phyloP scores from a whole-genome alignment of 1,284 basidiomycete species.

The Erythrobasidium hasegawianum region DNA sequence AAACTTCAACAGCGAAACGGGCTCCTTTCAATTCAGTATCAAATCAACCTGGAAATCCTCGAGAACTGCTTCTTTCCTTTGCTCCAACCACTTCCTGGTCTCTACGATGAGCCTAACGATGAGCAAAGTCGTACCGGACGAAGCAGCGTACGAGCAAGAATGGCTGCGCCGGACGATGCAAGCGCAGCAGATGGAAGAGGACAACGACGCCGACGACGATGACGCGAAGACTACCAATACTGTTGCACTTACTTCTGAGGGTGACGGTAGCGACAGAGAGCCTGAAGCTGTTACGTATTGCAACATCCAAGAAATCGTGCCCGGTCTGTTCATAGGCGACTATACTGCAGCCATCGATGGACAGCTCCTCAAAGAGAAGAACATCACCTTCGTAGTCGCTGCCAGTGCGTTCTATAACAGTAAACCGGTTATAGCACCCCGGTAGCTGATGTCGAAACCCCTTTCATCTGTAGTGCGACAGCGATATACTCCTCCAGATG shows the following conservation, averaged over 20 bases:
- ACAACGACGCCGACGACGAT: slow-evolving; percentile 15
- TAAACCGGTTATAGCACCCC: background rate
- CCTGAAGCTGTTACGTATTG: slow-evolving; percentile 13
- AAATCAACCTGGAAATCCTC: no score
- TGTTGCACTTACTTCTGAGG: background rate
- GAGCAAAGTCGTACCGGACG: slow-evolving; percentile 15
- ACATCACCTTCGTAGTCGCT: slow-evolving; percentile 41
- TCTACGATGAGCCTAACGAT: slow-evolving; percentile 29
- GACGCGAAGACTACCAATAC: background rate
- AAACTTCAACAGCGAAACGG: no score
- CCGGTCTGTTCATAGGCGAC: slow-evolving; percentile 44
- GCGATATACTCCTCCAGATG: slow-evolving; percentile 38
- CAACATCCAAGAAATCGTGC: slow-evolving; percentile 41
- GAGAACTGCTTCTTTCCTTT: background rate
- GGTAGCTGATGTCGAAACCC: background rate
- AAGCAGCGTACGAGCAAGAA: no score
- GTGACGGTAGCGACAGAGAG: slow-evolving; percentile 17
- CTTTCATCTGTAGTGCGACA: slow-evolving; percentile 39
- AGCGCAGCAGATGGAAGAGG: slow-evolving; percentile 21
- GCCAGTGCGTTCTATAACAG: slow-evolving; percentile 38
- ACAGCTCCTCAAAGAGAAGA: slow-evolving; percentile 32
- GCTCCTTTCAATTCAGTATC: no score
- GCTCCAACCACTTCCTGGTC: no score
- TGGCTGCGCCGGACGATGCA: slow-evolving; percentile 4
- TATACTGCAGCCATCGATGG: slow-evolving; percentile 38